Conservation (phyloP, 305 asterid species). For the Rubia balearica region DNA sequence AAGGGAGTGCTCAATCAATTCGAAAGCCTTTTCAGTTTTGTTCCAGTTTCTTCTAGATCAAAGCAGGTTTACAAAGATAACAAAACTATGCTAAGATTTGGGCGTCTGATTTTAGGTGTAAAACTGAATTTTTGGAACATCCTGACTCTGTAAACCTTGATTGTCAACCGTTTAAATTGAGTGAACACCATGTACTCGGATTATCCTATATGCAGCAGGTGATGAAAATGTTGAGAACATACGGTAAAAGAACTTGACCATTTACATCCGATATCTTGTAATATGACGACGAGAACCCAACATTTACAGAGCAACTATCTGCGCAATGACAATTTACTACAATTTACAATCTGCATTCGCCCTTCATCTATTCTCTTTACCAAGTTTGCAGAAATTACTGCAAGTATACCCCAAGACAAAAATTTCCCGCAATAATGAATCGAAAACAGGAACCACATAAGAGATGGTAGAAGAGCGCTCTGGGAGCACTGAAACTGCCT, state of each 20-base stretch:
- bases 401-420: conserved; percentile 1
- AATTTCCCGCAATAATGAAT: conserved; percentile 6
- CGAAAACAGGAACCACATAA: background rate
- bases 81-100: too few species aligned
- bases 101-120: too few species aligned
- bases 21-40: too few species aligned
- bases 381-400: conserved; percentile 15
- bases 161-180: background rate
- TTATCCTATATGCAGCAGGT: too few species aligned
- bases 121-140: too few species aligned
- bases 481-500: background rate
- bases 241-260: background rate
- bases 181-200: background rate
- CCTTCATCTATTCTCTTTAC: background rate
- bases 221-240: background rate
- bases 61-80: too few species aligned
- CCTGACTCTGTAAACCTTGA: background rate
- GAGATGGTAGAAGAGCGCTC: conserved; percentile 7
- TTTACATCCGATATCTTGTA: background rate
- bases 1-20: too few species aligned
- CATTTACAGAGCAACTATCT: conserved; percentile 1
- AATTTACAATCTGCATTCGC: conserved; percentile 10
- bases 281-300: background rate
- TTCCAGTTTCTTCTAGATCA: too few species aligned
- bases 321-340: conserved; percentile 1